These are phyloP conservation scores for Coprinopsis strossmayeri DNA, from an alignment of 768 basidiomycete species.

Conservation along the genomic window DNA sequence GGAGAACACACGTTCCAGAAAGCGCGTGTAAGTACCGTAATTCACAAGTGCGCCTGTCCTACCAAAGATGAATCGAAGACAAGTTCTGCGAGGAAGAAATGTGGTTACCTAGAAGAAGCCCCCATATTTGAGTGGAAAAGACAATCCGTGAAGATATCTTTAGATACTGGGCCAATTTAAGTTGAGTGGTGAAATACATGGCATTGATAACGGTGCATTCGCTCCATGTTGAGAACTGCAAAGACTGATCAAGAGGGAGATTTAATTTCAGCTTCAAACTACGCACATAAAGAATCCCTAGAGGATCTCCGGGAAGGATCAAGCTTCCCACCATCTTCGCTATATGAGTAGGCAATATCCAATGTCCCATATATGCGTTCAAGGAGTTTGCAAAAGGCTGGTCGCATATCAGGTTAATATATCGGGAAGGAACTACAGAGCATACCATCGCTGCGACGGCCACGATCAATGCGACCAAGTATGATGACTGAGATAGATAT, in stretches of 20 bases:
- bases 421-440: background rate
- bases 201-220: slow-evolving; percentile 54
- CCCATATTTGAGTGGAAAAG: slow-evolving; percentile 61
- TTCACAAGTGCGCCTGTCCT: slow-evolving; percentile 28
- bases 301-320: slow-evolving; percentile 55
- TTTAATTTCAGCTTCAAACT: background rate
- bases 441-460: background rate
- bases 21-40: slow-evolving; percentile 24
- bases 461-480: background rate
- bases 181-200: slow-evolving; percentile 45
- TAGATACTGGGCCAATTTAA: slow-evolving; percentile 69
- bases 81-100: background rate
- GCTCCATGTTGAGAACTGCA: slow-evolving; percentile 62
- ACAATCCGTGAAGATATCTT: slow-evolving; percentile 65
- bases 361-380: slow-evolving; percentile 3
- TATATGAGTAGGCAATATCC: slow-evolving; percentile 16
- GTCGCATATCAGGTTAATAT: background rate
- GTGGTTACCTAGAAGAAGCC: slow-evolving; percentile 46
- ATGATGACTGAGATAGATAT: background rate
- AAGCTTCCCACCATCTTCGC: slow-evolving; percentile 63
- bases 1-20: background rate
- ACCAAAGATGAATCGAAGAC: background rate
- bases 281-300: slow-evolving; percentile 62
- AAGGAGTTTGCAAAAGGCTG: slow-evolving; percentile 5
- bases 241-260: background rate